Evolutionary conservation across 495 filamentous ascomycete genomes (phyloP).

Genomic region (Daldinia bambusicola): DNA sequence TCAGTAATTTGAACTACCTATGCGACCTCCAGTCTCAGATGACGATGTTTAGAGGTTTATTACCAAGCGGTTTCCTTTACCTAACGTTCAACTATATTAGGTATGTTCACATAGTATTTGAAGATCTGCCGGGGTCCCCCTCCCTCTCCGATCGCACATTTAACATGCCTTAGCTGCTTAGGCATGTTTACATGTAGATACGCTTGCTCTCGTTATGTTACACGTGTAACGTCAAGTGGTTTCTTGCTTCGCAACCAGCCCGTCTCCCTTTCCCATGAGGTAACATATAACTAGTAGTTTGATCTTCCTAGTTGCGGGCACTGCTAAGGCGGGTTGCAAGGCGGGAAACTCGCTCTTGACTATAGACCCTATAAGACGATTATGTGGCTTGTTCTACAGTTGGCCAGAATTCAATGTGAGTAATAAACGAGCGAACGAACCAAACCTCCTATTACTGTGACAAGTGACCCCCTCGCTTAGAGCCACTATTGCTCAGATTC

Average conservation of each 20-base stretch:
- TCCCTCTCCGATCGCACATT: constrained; percentile 22
- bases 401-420: constrained; percentile 26
- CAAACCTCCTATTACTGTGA: constrained; percentile 39
- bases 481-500: constrained; percentile 23
- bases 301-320: constrained; percentile 16
- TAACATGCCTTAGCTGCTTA: constrained; percentile 4
- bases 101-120: constrained; percentile 8
- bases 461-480: constrained; percentile 27
- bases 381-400: constrained; percentile 32
- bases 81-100: constrained; percentile 23
- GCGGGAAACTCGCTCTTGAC: constrained; percentile 9
- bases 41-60: constrained; percentile 35
- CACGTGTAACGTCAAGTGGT: constrained; percentile 31
- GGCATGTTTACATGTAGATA: constrained; percentile 7
- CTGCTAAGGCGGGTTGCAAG: constrained; percentile 16
- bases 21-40: constrained; percentile 37
- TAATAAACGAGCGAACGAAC: constrained; percentile 35
- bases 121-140: constrained; percentile 35
- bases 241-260: constrained; percentile 18
- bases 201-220: constrained; percentile 24
- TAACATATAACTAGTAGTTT: constrained; percentile 17
- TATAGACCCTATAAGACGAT: constrained; percentile 14
- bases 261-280: constrained; percentile 14
- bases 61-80: constrained; percentile 36
- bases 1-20: constrained; percentile 42